Conservation (phyloP, 2,329 filamentous ascomycete genomes). For the Fusarium subtropicale region DNA sequence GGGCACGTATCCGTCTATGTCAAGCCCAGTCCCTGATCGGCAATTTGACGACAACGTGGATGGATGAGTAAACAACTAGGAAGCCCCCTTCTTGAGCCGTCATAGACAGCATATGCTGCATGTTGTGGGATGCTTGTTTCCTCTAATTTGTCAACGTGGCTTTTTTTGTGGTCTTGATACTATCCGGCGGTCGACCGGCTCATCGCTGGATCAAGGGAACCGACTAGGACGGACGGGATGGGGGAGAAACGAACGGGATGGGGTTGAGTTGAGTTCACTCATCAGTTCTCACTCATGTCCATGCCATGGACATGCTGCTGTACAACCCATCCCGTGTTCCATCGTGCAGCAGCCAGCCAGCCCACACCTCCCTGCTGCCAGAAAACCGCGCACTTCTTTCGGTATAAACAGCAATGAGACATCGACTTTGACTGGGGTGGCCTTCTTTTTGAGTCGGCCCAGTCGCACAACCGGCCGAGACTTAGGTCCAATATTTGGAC, state of each 20-base stretch:
- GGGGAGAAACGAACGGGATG: conserved; percentile 4
- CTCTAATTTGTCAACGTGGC: conserved; percentile 21
- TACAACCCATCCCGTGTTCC: conserved; percentile 14
- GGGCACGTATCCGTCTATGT: conserved; percentile 10
- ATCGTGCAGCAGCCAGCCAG: conserved; percentile 20
- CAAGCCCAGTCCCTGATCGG: conserved; percentile 44
- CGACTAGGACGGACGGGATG: conserved; percentile 23
- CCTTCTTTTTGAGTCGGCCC: conserved; percentile 24
- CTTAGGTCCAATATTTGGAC: conserved; percentile 19
- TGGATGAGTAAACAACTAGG: conserved; percentile 1
- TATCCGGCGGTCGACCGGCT: conserved; percentile 23
- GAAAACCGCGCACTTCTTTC: conserved; percentile 35
- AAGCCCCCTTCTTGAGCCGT: conserved; percentile 20
- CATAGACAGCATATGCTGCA: conserved; percentile 32
- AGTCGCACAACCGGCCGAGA: conserved; percentile 42
- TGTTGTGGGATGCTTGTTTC: conserved; percentile 21
- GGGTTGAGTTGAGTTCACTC: conserved; percentile 8
- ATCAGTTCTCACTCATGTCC: not conserved
- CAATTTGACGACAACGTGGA: conserved; percentile 16
- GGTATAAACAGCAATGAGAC: conserved; percentile 17
- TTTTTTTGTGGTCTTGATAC: conserved; percentile 3
- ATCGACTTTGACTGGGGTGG: conserved; percentile 18
- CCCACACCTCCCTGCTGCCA: conserved; percentile 35
- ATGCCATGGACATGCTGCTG: conserved; percentile 5
- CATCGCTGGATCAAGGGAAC: conserved; percentile 38